These are phyloP conservation scores for Candida vaughaniae DNA, from an alignment of 805 yeast species.

Conservation along the genomic window DNA sequence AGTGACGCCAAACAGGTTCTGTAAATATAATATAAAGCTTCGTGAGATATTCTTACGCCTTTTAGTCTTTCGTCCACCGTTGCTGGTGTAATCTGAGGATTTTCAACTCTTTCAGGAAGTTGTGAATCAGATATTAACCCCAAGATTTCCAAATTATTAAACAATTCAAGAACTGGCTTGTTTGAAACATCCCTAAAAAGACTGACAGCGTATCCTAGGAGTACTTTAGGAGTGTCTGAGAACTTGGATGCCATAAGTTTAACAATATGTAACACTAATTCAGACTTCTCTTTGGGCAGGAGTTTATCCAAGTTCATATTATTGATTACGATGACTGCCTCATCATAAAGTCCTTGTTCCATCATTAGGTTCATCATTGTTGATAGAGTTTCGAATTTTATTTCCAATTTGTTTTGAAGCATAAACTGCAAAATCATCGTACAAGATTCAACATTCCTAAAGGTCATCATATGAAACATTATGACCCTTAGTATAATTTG, in stretches of 20 bases:
- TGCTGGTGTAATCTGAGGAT: conserved; percentile 1
- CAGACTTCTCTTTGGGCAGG: conserved; percentile 15
- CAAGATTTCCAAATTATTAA: conserved; percentile 26
- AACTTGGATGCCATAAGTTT: conserved; percentile 28
- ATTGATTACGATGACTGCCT: conserved; percentile 35
- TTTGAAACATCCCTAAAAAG: conserved; percentile 17
- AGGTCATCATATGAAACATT: conserved; percentile 34
- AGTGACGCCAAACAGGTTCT: conserved; percentile 18
- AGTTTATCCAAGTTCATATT: conserved; percentile 24
- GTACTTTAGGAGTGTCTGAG: conserved; percentile 30
- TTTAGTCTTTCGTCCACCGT: conserved; percentile 18
- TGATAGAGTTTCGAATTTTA: conserved; percentile 24
- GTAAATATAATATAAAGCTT: conserved; percentile 20
- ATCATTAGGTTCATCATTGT: conserved; percentile 31
- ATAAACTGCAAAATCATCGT: conserved; percentile 33
- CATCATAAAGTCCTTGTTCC: conserved; percentile 26
- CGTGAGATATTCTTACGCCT: conserved; percentile 8
- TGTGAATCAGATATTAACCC: conserved; percentile 24
- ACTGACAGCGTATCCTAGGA: conserved; percentile 36
- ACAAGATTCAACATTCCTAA: conserved; percentile 35
- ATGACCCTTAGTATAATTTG: conserved; percentile 27
- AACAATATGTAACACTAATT: conserved; percentile 31
- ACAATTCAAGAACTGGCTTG: conserved; percentile 14
- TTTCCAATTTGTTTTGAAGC: conserved; percentile 22
- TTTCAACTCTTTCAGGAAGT: conserved; percentile 12